Percentiles rank a stretch among this genome's conserved stretches.
These are phyloP conservation scores for Chernovozyma sophiae-reginae DNA, from an alignment of 1,139 yeast species.

Conservation along the genomic window DNA sequence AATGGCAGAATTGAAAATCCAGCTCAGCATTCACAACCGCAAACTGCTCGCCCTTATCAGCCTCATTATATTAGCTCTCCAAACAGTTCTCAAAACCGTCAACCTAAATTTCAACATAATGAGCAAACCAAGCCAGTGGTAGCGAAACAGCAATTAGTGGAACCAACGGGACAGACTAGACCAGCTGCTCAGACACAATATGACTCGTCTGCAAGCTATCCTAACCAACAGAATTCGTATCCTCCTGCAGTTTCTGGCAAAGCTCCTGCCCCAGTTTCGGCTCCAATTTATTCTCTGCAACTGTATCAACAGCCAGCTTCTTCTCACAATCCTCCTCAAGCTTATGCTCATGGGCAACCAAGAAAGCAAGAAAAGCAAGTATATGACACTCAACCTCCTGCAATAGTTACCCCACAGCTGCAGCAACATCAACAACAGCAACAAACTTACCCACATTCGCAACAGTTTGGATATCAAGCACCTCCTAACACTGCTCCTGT, in stretches of 20 bases:
- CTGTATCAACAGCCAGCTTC: neutral
- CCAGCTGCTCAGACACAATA: neutral
- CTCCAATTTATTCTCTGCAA: conserved; percentile 5
- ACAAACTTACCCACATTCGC: conserved; percentile 12
- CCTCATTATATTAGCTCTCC: conserved; percentile 30
- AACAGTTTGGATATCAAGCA: conserved; percentile 8
- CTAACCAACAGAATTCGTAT: neutral
- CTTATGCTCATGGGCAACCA: conserved; percentile 4
- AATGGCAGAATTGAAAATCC: conserved; percentile 4
- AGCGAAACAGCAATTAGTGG: neutral
- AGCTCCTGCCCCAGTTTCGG: neutral
- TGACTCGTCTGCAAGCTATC: neutral
- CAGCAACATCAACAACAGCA: too few species aligned
- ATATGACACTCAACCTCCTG: conserved; percentile 1
- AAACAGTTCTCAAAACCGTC: conserved; percentile 29
- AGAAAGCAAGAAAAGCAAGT: conserved; percentile 7
- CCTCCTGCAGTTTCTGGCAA: neutral
- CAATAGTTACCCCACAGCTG: conserved; percentile 11
- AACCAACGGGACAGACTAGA: neutral
- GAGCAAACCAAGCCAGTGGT: neutral
- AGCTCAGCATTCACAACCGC: neutral
- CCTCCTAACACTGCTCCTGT: conserved; percentile 5
- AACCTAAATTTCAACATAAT: conserved; percentile 12
- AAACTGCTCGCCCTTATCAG: conserved; percentile 2
- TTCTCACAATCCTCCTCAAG: neutral